phyloP scores from a whole-genome alignment of 2,329 filamentous ascomycete genomes.

The Elsinoe fawcettii region DNA sequence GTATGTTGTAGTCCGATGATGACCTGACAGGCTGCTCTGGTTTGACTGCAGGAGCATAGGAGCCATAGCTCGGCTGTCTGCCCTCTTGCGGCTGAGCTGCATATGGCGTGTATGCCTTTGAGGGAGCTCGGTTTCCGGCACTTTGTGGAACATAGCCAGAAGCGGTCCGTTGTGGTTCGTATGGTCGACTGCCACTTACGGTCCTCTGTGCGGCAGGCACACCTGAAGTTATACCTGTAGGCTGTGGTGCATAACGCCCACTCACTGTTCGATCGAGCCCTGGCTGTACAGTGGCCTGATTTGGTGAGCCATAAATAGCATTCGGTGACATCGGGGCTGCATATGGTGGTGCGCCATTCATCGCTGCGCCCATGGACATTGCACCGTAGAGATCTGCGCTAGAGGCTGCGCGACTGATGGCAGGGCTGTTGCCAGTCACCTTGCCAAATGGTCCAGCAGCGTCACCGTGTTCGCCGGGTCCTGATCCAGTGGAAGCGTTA shows the following conservation, averaged over 20 bases:
- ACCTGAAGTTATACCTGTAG: constrained; percentile 2
- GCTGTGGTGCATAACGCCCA: constrained; percentile 18
- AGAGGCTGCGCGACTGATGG: constrained; percentile 50
- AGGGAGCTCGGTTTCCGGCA: constrained; percentile 16
- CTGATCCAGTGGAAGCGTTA: constrained; percentile 49
- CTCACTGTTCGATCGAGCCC: neutral
- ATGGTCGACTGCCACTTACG: constrained; percentile 12
- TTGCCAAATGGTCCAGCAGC: constrained; percentile 75
- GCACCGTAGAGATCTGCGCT: constrained; percentile 68
- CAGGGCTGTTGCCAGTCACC: constrained; percentile 56
- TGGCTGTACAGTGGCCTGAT: neutral
- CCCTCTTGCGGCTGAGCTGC: neutral
- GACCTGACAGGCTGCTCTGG: constrained; percentile 12
- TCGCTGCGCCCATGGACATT: constrained; percentile 29
- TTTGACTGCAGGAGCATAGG: constrained; percentile 9
- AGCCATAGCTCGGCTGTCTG: constrained; percentile 6
- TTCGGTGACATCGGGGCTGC: constrained; percentile 18
- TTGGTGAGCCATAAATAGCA: constrained; percentile 25
- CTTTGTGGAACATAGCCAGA: constrained; percentile 5
- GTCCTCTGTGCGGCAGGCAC: constrained; percentile 15
- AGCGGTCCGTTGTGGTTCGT: constrained; percentile 17
- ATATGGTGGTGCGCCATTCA: constrained; percentile 15
- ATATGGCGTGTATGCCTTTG: constrained; percentile 1
- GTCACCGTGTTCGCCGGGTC: constrained; percentile 42
- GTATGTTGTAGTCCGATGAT: constrained; percentile 10